Base-by-base conservation (phyloP, 768 basidiomycete genomes). In the Rhizopogon roseolus region DNA sequence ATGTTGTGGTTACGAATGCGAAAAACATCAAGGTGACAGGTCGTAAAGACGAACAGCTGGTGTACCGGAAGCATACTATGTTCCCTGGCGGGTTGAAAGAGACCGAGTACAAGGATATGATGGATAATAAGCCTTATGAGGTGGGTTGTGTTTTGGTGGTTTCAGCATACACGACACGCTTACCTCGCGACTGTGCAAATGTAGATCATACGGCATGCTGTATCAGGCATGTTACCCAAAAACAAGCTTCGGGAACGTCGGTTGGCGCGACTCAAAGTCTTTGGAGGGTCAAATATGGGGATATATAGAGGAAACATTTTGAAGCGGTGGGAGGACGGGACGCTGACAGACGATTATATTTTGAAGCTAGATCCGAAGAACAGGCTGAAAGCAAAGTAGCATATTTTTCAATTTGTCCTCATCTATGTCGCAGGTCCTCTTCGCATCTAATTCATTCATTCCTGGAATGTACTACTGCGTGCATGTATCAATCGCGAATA, bases 181-280 rank as follows among this genome's bases (percentile, higher is more conserved):
- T 41, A 51, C 27, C 40, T 27, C 49, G 16, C 41, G 11, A 36
- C 38, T 49, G 32, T 17, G 13, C 5, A 14, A 48, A 5, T 53
- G 14, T 66, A 99, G 97, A 91, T 98, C 61, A 93, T 99, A 54
- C 85, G 93, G 11, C 84, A 92, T 59, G 97, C 97, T 4, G 97
- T 99, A 4, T 90, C 96, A 10, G 93, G 96, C 62, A 99, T 99
- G 97, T 77, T 99, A 52, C 97, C 96, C 34, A 99, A 98, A 73
- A 99, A 99, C 77, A 95, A 89, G 58, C 83, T 97, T 56, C 84
- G 97, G 25, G 90, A 96, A 44, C 79, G 90, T 43, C 81, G 97
- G 36, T 71, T 99, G 46, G 92, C 90, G 54, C 77, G 97, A 52
- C 76, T 99, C 46, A 87, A 90, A 57, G 89, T 98, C 59, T 98